Evolutionary conservation across 768 basidiomycete species (phyloP), one percentile per base, ranked within the genome.

Genomic region (Tricholoma sp.): DNA sequence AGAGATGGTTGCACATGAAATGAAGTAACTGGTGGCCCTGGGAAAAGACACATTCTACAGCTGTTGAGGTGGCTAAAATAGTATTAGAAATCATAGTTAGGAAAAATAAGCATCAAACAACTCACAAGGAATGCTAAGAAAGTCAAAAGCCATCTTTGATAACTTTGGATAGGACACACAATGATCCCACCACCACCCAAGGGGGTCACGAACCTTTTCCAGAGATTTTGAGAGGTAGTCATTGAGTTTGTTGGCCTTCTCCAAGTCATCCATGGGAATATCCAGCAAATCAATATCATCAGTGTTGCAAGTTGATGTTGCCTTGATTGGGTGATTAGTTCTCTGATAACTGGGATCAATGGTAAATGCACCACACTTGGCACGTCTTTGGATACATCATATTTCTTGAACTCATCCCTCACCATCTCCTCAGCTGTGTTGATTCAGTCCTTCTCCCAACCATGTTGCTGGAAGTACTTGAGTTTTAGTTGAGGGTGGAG

Each of bases 401-500:
- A 45, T 10, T 45, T 45, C 6, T 65, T 39, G 31, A 55, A 72
- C 50, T 67, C 65, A 1, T 65, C 59, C 0, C 46, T n/a, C 3
- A 69, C 59, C 9, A 74, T 57, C 4, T 59, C 56, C 21, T 62
- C 39, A 0, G 72, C 68, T 0, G 58, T 65, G 0, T 59, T 37
- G 22, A 74, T 69, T 72, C 72, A 76, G 1, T 55, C 54, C 0
- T 55, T n/a, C 8, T 63, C 55, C 74, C 74, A 75, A 1, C 60
- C 47, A 6, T 61, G 57, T 2, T 60, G 55, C 18, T 62, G 54
- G 55, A 76, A 74, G 54, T 76, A 76, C 16, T 57, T 55, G 2
- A 74, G 65, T 59, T 75, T 75, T 63, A 71, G 64, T 0, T 57
- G 57, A 3, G 72, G 74, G 56, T 75, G 70, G 8, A 75, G 66